phyloP scores from a whole-genome alignment of 2,329 filamentous ascomycete species.

The Orbilia quercus region DNA sequence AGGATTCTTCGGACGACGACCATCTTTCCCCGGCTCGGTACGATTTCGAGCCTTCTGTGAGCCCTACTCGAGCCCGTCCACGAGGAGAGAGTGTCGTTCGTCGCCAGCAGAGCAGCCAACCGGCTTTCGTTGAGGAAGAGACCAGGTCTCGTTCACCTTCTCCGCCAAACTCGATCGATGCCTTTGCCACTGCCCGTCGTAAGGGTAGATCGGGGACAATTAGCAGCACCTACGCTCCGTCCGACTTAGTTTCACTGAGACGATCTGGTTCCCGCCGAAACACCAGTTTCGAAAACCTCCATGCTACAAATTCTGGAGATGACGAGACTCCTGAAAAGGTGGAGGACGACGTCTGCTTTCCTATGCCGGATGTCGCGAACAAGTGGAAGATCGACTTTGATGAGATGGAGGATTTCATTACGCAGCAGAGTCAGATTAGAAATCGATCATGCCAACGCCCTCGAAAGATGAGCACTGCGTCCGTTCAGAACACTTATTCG shows the following conservation, averaged over 20 bases:
- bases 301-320: constrained; percentile 70
- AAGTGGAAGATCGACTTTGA: constrained; percentile 89
- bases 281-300: constrained; percentile 63
- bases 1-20: constrained; percentile 56
- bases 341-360: constrained; percentile 90
- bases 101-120: constrained; percentile 65
- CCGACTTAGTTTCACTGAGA: constrained; percentile 63
- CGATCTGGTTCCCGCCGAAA: constrained; percentile 58
- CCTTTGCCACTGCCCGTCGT: constrained; percentile 80
- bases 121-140: constrained; percentile 61
- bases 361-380: constrained; percentile 78
- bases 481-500: constrained; percentile 52
- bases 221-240: constrained; percentile 69
- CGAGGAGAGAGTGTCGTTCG: constrained; percentile 74
- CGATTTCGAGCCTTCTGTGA: constrained; percentile 80
- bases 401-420: constrained; percentile 90
- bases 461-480: constrained; percentile 59
- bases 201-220: constrained; percentile 75
- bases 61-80: constrained; percentile 83
- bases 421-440: constrained; percentile 64
- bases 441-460: constrained; percentile 55
- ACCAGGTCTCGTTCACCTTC: constrained; percentile 75
- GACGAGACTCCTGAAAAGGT: constrained; percentile 75
- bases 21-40: constrained; percentile 65
- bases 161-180: constrained; percentile 96